Evolutionary conservation across 225 moss, liverwort and hornwort genomes (phyloP).

Genomic region (Bryum argenteum): DNA sequence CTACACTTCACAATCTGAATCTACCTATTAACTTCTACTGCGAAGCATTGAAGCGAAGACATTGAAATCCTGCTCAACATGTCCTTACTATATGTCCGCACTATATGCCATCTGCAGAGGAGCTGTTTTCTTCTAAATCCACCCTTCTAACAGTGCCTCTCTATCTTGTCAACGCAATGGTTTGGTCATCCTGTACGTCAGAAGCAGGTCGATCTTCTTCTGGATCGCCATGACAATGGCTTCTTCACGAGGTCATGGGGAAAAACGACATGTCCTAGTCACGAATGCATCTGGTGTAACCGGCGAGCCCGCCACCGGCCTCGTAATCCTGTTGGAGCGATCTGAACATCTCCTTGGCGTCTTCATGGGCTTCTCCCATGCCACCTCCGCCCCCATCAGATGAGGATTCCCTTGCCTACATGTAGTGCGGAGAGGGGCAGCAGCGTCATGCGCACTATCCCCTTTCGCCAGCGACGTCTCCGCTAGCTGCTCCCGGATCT

Average conservation of each 20-base stretch:
- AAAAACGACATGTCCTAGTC: slow-evolving; percentile 96
- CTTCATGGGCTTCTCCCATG: slow-evolving; percentile 81
- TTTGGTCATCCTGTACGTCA: no score
- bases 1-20: no score
- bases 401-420: slow-evolving; percentile 85
- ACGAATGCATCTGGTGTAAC: slow-evolving; percentile 93
- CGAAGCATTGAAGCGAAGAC: no score
- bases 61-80: no score
- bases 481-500: slow-evolving; percentile 82
- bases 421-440: slow-evolving; percentile 82
- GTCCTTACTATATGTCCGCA: no score
- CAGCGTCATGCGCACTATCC: slow-evolving; percentile 80
- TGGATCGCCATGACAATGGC: slow-evolving; percentile 95
- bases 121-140: no score
- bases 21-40: no score
- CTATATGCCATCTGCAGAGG: no score
- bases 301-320: slow-evolving; percentile 89
- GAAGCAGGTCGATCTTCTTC: slow-evolving; percentile 79
- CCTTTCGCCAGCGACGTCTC: slow-evolving; percentile 79
- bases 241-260: slow-evolving; percentile 97
- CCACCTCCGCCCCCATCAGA: slow-evolving; percentile 99
- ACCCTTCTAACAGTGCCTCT: no score
- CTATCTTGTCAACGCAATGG: no score
- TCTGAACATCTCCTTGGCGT: slow-evolving; percentile 88
- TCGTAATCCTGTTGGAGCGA: slow-evolving; percentile 88